phyloP scores from a whole-genome alignment of 1,284 basidiomycete genomes.

The Rhodotorula glutinis region DNA sequence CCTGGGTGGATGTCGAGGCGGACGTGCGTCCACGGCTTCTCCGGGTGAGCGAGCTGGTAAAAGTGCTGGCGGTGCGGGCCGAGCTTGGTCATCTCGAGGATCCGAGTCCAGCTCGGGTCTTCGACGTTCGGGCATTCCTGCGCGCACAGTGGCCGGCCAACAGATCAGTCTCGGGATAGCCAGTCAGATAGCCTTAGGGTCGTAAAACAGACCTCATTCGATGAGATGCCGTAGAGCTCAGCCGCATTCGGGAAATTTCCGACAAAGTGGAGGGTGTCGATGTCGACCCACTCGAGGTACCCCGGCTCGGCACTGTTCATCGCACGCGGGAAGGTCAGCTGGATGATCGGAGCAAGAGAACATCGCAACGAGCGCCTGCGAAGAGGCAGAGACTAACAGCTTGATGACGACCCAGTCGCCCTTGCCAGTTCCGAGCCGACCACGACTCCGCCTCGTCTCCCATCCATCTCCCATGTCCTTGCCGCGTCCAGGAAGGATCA shows the following conservation, averaged over 20 bases:
- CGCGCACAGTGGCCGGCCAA: not conserved
- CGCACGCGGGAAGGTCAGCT: not conserved
- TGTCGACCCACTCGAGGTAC: slow-evolving; percentile 70
- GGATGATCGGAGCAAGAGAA: too few species aligned
- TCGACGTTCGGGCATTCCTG: slow-evolving; percentile 44
- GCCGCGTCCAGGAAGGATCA: slow-evolving; percentile 85
- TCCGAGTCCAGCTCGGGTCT: slow-evolving; percentile 62
- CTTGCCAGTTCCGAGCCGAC: slow-evolving; percentile 58
- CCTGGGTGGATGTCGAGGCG: slow-evolving; percentile 80
- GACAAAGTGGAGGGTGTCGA: slow-evolving; percentile 93
- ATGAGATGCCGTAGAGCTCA: slow-evolving; percentile 67
- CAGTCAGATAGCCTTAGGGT: too few species aligned
- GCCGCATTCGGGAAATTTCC: slow-evolving; percentile 92
- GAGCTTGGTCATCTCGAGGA: slow-evolving; percentile 73
- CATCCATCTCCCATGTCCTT: slow-evolving; percentile 88
- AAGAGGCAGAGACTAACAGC: slow-evolving; percentile 56
- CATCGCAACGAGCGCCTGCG: too few species aligned
- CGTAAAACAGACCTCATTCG: slow-evolving; percentile 53
- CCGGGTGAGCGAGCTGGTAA: slow-evolving; percentile 63
- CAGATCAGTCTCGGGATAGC: too few species aligned
- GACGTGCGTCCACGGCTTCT: slow-evolving; percentile 71
- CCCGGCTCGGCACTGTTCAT: slow-evolving; percentile 63
- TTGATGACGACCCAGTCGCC: slow-evolving; percentile 89
- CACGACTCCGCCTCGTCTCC: slow-evolving; percentile 90
- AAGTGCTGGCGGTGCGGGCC: slow-evolving; percentile 88